Percentiles rank a stretch among this genome's conserved stretches.
Conservation (phyloP, 129 eudicot genomes). For the sunflower (Helianthus annuus) region DNA sequence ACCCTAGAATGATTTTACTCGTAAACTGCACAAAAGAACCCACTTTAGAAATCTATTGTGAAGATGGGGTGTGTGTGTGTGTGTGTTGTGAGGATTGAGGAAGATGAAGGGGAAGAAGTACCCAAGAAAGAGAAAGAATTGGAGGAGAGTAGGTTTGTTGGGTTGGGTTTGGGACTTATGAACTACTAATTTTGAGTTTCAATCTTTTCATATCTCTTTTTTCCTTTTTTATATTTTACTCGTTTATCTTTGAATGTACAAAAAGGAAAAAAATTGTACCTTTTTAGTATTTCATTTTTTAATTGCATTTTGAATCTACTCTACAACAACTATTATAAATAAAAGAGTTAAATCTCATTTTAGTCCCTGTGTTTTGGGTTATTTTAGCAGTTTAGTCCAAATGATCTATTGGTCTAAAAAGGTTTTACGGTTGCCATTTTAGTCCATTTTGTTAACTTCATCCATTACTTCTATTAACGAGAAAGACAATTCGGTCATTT, state of each 20-base stretch:
- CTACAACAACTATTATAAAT: no score
- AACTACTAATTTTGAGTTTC: neutral
- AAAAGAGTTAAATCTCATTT: no score
- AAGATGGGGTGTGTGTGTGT: neutral
- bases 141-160: conserved; percentile 15
- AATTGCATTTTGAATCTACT: no score
- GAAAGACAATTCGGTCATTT: no score
- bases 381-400: no score
- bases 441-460: no score
- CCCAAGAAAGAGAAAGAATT: neutral
- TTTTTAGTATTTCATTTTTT: neutral
- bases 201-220: neutral
- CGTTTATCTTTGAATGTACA: neutral
- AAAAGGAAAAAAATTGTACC: no score
- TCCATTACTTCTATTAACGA: no score
- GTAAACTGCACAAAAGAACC: conserved; percentile 11
- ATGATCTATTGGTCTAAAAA: no score
- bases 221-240: neutral
- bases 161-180: conserved; percentile 9
- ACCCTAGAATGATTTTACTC: conserved; percentile 25
- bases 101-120: conserved; percentile 4
- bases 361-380: no score
- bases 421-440: no score
- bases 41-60: neutral
- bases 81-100: neutral